A percentile compares a stretch with the other conserved stretches of the same genome.
Evolutionary conservation across 441 rosid species (phyloP).

Genomic region (Flueggea neowawraea): DNA sequence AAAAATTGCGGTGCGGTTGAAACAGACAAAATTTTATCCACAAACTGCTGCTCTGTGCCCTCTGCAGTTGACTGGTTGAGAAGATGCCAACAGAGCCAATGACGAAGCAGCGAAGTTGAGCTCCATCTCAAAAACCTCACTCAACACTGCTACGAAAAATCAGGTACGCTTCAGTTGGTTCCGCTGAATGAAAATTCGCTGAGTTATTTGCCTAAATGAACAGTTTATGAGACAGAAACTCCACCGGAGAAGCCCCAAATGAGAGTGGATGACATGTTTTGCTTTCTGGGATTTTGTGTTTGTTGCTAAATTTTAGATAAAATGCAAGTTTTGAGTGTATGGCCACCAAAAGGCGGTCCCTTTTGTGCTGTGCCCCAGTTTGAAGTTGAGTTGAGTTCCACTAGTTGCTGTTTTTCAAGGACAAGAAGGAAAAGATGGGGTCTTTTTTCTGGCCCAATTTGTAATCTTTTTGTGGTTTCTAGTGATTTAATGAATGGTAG

Average conservation of each 20-base stretch:
- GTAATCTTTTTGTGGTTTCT: constrained; percentile 30
- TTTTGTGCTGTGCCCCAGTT: constrained; percentile 38
- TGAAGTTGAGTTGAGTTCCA: constrained; percentile 39
- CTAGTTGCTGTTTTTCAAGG: constrained; percentile 21
- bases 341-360: constrained; percentile 43
- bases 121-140: background rate
- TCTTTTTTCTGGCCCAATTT: constrained; percentile 24
- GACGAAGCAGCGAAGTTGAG: background rate
- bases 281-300: constrained; percentile 13
- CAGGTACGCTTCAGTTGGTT: constrained; percentile 11
- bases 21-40: background rate
- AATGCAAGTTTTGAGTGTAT: constrained; percentile 68
- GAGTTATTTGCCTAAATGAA: too few species aligned
- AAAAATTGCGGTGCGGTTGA: too few species aligned
- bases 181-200: too few species aligned
- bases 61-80: constrained; percentile 29
- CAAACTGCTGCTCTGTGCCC: background rate
- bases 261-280: constrained; percentile 15
- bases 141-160: background rate
- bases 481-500: constrained; percentile 21
- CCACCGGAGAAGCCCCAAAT: background rate
- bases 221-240: background rate
- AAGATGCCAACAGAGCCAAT: constrained; percentile 16
- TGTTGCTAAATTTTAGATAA: constrained; percentile 14
- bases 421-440: constrained; percentile 27